phyloP scores from a whole-genome alignment of 1,284 basidiomycete genomes.

The Rhizoctonia solani region DNA sequence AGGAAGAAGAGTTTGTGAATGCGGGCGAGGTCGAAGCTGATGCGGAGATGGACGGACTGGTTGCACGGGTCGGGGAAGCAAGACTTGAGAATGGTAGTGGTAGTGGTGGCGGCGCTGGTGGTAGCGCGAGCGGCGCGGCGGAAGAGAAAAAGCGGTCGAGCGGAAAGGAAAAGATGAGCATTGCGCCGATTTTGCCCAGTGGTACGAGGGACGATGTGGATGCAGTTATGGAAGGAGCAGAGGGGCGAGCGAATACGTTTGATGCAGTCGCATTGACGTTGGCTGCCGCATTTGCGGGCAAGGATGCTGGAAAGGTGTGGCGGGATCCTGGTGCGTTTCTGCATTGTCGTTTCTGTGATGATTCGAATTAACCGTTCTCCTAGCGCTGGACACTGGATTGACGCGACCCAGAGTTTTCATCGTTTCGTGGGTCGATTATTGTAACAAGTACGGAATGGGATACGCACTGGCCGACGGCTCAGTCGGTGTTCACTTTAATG shows the following conservation, averaged over 20 bases:
- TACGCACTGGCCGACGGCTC: conserved; percentile 95
- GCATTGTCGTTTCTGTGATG: conserved; percentile 13
- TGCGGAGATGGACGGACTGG: conserved; percentile 35
- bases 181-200: conserved; percentile 26
- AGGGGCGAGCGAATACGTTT: conserved; percentile 42
- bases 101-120: too few relatives aligned
- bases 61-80: conserved; percentile 20
- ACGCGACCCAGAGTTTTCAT: conserved; percentile 85
- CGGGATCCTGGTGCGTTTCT: conserved; percentile 57
- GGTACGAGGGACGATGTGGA: conserved; percentile 9
- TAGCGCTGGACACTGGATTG: conserved; percentile 52
- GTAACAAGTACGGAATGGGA: conserved; percentile 98
- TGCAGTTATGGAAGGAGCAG: conserved; percentile 37
- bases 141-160: conserved; percentile 43
- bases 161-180: conserved; percentile 42
- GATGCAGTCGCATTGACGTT: conserved; percentile 63
- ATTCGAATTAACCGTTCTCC: background rate
- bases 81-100: background rate
- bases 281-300: conserved; percentile 68
- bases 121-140: background rate
- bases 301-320: conserved; percentile 62
- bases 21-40: conserved; percentile 35
- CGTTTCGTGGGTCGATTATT: conserved; percentile 97
- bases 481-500: conserved; percentile 95
- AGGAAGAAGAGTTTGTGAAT: conserved; percentile 30